Conservation (phyloP, 345 rosid genomes). For the Isatis tinctoria region DNA sequence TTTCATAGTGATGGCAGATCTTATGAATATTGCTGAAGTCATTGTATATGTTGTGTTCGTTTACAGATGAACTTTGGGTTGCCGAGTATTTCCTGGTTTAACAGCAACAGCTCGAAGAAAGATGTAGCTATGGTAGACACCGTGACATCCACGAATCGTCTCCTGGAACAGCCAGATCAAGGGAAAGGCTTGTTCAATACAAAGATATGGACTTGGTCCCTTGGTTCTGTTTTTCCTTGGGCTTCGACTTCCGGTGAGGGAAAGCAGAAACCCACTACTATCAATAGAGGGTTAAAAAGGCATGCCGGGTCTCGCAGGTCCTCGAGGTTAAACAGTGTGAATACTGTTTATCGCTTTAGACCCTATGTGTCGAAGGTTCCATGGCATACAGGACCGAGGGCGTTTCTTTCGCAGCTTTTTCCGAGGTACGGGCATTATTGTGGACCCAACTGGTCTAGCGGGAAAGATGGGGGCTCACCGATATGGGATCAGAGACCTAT, state of each 20-base stretch:
- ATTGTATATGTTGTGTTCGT: background rate
- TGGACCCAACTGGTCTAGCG: slow-evolving; percentile 99
- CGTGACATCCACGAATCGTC: slow-evolving; percentile 29
- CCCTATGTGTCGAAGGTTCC: slow-evolving; percentile 94
- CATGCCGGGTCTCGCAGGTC: slow-evolving; percentile 34
- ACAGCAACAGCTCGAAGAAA: slow-evolving; percentile 27
- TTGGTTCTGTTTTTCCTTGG: slow-evolving; percentile 58
- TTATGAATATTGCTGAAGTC: background rate
- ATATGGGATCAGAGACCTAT: slow-evolving; percentile 94
- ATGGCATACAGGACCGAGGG: slow-evolving; percentile 92
- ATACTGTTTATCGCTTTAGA: slow-evolving; percentile 57
- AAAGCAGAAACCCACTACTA: slow-evolving; percentile 46
- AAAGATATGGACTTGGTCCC: slow-evolving; percentile 60
- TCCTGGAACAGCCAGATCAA: slow-evolving; percentile 36
- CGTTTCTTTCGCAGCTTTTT: slow-evolving; percentile 81
- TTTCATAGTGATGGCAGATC: background rate
- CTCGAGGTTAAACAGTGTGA: slow-evolving; percentile 17
- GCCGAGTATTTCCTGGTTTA: slow-evolving; percentile 42
- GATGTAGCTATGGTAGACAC: slow-evolving; percentile 37
- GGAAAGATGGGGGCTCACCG: slow-evolving; percentile 74
- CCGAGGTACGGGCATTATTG: slow-evolving; percentile 96
- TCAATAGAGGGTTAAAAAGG: slow-evolving; percentile 59
- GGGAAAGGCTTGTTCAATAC: slow-evolving; percentile 37
- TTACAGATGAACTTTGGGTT: slow-evolving; percentile 47
- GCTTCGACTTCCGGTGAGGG: slow-evolving; percentile 30